Evolutionary conservation across 495 filamentous ascomycete genomes (phyloP), one percentile per base, ranked within the genome.

Genomic region (Cercophora newfieldiana): DNA sequence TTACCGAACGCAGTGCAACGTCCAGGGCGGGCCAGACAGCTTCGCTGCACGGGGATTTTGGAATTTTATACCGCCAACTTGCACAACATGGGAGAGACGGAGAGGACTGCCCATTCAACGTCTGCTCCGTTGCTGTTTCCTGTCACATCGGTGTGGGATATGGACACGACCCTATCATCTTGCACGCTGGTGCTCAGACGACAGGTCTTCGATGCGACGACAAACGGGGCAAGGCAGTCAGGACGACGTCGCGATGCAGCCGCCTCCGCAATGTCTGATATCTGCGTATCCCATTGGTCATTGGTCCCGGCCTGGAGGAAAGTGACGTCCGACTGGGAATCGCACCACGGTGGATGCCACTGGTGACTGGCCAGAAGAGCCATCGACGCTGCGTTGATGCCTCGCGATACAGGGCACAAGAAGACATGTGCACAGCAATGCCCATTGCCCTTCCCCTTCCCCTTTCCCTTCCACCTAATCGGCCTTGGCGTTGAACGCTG

Each of bases 1-100:
- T 24, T 55, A 19, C 61, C 48, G 61, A n/a, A 63, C 47, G 49
- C 50, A 44, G 61, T 54, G 50, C 30, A 63, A 55, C 49, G 50
- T 47, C 19, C 30, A 26, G 26, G 5, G 21, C 21, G 19, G 61
- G 47, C 22, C 51, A 30, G 16, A 48, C 22, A 60, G 18, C 37
- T 25, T 21, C 14, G 51, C 19, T 24, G 28, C 47, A 31, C 61
- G 49, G 50, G 28, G 37, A 37, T 33, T 63, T 62, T 18, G 19
- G 3, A 51, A 29, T 24, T 33, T 19, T 31, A 12, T n/a, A 21
- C 25, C 30, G 19, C 16, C 24, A 37, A 16, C 22, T 7, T 22
- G 50, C 50, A 44, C 22, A 21, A 31, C 28, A 31, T 12, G 29
- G 25, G 30, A 31, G 26, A n/a, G 33, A n/a, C 21, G 16, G 29